Evolutionary conservation across 75 land plant species (phyloP), one percentile per base, ranked within the genome.

Genomic region (Chamaecyparis obtusa): DNA sequence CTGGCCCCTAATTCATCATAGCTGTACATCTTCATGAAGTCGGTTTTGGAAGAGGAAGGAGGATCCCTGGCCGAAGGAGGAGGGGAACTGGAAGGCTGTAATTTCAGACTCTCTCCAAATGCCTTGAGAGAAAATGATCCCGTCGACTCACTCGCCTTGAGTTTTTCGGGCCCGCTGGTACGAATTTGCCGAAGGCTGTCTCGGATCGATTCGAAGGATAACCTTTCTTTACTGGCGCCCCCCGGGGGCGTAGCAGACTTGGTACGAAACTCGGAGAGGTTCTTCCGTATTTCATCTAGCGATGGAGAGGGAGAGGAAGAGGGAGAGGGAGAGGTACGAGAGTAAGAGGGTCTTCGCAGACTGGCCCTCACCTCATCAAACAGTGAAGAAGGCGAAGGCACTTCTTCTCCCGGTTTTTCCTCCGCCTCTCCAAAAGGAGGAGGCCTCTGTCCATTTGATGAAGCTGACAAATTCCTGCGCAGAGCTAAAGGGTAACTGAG

Each of bases 1-100:
- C 92, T 95, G 85, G 89, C 84, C 48, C 97, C 97, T 84, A 95
- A 86, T 35, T 94, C 92, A 2, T 80, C 91, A 39, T 83, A 75
- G 15, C 78, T 84, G 83, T 94, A 95, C 83, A 37, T 64, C 83
- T 89, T 94, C 69, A 90, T 55, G 39, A 93, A 92, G 85, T 88
- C 92, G 17, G 92, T 86, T 87, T 77, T 91, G 5, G 83, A 33
- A 17, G 72, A 54, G 75, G 82, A 55, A 56, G 17, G 56, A 77
- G 37, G 37, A 33, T 91, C 91, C 91, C 76, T 91, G 75, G 89
- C 90, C 67, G 89, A 91, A 24, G 89, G 76, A 39, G 88, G 87
- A 11, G 37, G 14, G 13, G 89, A 86, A 51, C 89, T 46, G 16
- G 88, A 37, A 16, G 56, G 87, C 72, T 75, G 83, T 49, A 88